Conservation (phyloP, 768 basidiomycete genomes). For the Mycena amicta region DNA sequence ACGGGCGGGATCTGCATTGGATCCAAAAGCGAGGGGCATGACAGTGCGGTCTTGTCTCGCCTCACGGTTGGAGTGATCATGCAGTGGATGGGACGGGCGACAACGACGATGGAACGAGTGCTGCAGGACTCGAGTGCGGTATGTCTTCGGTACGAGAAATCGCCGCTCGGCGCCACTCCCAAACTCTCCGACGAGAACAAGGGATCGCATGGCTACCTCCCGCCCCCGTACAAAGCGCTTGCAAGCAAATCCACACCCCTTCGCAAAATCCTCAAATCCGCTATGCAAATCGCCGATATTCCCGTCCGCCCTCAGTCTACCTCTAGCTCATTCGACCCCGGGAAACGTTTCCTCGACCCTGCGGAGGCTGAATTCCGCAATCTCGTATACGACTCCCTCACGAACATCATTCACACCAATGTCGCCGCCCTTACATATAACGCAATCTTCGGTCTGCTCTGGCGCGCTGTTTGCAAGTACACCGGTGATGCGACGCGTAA, state of each 20-base stretch:
- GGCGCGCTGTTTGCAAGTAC: conserved; percentile 32
- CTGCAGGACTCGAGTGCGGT: conserved; percentile 10
- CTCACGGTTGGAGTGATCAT: conserved; percentile 28
- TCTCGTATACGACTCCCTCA: conserved; percentile 25
- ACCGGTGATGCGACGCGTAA: conserved; percentile 15
- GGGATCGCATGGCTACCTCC: conserved; percentile 24
- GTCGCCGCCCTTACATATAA: conserved; percentile 31
- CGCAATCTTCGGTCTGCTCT: conserved; percentile 32
- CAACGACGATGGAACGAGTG: conserved; percentile 12
- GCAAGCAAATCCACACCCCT: not conserved
- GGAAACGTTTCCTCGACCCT: conserved; percentile 24
- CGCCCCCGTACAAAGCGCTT: conserved; percentile 8
- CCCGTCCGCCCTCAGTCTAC: conserved; percentile 9
- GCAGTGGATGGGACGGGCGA: conserved; percentile 29
- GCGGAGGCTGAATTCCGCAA: conserved; percentile 23
- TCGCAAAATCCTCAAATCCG: not conserved
- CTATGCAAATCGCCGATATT: conserved; percentile 13
- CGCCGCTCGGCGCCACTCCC: conserved; percentile 15
- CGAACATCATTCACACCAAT: conserved; percentile 28
- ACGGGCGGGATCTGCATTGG: conserved; percentile 28
- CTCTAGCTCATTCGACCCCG: conserved; percentile 19
- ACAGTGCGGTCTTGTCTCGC: conserved; percentile 24
- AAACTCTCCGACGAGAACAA: conserved; percentile 21
- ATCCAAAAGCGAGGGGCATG: conserved; percentile 6
- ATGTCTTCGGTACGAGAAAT: conserved; percentile 16